phyloP scores from a whole-genome alignment of 129 eudicot genomes.

The Arctium minus region DNA sequence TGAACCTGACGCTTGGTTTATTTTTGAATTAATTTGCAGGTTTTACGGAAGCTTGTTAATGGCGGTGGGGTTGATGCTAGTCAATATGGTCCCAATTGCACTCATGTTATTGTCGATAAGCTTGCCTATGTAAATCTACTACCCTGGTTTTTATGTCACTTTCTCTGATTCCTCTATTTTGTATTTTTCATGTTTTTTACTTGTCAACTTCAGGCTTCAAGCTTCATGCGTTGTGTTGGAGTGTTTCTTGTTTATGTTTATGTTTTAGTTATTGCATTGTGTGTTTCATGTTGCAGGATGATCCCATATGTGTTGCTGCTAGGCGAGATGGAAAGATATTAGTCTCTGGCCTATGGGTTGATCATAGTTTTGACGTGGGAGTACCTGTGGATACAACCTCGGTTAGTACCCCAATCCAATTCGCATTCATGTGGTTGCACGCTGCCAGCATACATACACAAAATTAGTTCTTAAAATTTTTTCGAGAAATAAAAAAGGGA shows the following conservation, averaged over 20 bases:
- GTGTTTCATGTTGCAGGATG: slow-evolving; percentile 49
- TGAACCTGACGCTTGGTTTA: background rate
- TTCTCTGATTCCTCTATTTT: background rate
- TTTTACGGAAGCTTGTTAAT: slow-evolving; percentile 52
- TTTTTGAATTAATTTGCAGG: slow-evolving; percentile 29
- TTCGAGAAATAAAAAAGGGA: background rate
- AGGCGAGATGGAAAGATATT: slow-evolving; percentile 65
- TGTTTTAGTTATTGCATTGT: background rate
- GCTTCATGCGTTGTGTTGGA: background rate
- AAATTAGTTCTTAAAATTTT: background rate
- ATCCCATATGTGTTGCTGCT: slow-evolving; percentile 73
- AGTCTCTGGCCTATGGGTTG: slow-evolving; percentile 69
- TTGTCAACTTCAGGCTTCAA: background rate
- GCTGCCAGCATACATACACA: background rate
- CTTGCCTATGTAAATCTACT: slow-evolving; percentile 43
- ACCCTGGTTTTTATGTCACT: background rate
- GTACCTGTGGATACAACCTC: slow-evolving; percentile 38
- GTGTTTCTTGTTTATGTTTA: background rate
- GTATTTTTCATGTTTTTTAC: background rate
- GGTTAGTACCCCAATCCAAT: slow-evolving; percentile 35
- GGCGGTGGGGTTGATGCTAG: slow-evolving; percentile 78
- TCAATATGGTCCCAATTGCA: slow-evolving; percentile 59
- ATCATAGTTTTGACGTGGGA: slow-evolving; percentile 63
- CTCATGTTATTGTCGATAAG: slow-evolving; percentile 80
- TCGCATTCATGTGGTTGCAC: background rate